A percentile compares a stretch with the other conserved stretches of the same genome.
Conservation (phyloP, 179 eudicot genomes). For the Nepenthes alata region DNA sequence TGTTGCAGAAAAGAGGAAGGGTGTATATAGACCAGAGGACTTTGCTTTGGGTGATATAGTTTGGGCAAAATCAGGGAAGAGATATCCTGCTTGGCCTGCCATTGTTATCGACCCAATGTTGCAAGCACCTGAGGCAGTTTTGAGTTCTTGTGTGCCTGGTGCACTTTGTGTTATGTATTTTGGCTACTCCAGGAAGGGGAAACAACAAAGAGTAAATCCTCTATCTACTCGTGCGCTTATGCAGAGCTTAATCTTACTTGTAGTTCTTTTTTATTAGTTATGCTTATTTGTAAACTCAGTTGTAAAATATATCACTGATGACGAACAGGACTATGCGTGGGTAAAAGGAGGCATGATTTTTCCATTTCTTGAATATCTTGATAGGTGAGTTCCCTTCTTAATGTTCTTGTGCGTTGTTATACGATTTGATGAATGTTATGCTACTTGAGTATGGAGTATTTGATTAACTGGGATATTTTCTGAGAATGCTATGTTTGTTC, state of each 20-base stretch:
- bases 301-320: constrained; percentile 4
- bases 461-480: not conserved
- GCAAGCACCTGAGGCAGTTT: constrained; percentile 72
- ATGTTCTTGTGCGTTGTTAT: not conserved
- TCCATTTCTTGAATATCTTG: constrained; percentile 67
- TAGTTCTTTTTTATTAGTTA: not conserved
- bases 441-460: not conserved
- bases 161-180: constrained; percentile 82
- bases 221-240: not conserved
- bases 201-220: constrained; percentile 46
- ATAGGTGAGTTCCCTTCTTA: constrained; percentile 36
- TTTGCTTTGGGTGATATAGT: constrained; percentile 69
- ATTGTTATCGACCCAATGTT: constrained; percentile 79
- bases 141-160: constrained; percentile 66
- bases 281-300: not conserved
- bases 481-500: not conserved
- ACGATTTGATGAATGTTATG: not conserved
- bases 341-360: constrained; percentile 85
- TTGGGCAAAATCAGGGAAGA: constrained; percentile 91
- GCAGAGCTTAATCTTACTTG: no score
- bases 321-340: constrained; percentile 84
- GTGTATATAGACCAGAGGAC: constrained; percentile 40
- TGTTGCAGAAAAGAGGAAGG: constrained; percentile 30
- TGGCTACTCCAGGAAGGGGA: constrained; percentile 67
- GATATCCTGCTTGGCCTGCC: constrained; percentile 91